Evolutionary conservation across 331 rosid genomes (phyloP).

Genomic region (Ulmus americana): DNA sequence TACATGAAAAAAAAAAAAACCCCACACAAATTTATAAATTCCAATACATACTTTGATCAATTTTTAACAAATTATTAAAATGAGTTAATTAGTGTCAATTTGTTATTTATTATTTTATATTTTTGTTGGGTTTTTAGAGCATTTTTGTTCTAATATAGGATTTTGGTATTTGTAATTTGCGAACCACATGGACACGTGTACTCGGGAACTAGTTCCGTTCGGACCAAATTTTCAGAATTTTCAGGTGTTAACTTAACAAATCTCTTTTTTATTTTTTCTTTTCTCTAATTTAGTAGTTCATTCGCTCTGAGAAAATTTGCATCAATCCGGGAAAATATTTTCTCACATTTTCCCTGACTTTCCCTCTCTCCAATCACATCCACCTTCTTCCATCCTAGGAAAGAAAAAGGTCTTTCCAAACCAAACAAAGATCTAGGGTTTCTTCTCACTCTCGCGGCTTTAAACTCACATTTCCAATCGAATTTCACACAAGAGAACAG

Average conservation of each 20-base stretch:
- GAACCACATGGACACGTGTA: slow-evolving; percentile 20
- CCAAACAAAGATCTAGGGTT: slow-evolving; percentile 58
- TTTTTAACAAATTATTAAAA: too few species aligned
- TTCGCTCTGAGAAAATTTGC: slow-evolving; percentile 24
- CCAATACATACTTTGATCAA: too few species aligned
- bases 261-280: slow-evolving; percentile 23
- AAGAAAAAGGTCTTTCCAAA: slow-evolving; percentile 12
- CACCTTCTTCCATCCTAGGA: slow-evolving; percentile 10
- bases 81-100: too few species aligned
- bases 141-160: too few species aligned
- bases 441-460: slow-evolving; percentile 26
- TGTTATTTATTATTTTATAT: too few species aligned
- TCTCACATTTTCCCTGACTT: slow-evolving; percentile 19
- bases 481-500: background rate
- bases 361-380: slow-evolving; percentile 21
- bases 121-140: too few species aligned
- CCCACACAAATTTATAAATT: too few species aligned
- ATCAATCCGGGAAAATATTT: slow-evolving; percentile 19
- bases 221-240: slow-evolving; percentile 18
- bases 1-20: too few species aligned
- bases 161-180: slow-evolving; percentile 2
- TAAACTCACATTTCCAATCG: slow-evolving; percentile 5
- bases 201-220: background rate
- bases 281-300: background rate
- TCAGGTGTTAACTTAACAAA: slow-evolving; percentile 15